phyloP scores from a whole-genome alignment of 257 asterid species.

The Solanum pennellii region DNA sequence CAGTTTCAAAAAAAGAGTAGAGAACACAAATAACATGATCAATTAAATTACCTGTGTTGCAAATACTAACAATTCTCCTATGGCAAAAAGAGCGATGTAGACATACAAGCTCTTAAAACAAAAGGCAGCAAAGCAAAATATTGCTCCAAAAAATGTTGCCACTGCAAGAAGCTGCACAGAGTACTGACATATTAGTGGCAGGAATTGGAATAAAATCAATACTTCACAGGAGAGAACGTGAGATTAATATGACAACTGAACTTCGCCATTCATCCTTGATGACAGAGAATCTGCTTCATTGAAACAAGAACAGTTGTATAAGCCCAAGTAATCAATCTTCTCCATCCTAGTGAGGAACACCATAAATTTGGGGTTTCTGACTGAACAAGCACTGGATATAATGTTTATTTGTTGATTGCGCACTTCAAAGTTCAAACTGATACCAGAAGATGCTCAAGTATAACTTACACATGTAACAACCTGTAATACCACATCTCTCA shows the following conservation, averaged over 20 bases:
- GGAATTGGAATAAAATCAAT: background rate
- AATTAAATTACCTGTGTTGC: slow-evolving; percentile 71
- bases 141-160: slow-evolving; percentile 57
- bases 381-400: background rate
- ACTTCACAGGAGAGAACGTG: background rate
- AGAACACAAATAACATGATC: background rate
- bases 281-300: background rate
- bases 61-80: slow-evolving; percentile 76
- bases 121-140: slow-evolving; percentile 76
- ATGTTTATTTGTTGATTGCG: background rate
- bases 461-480: too few relatives aligned
- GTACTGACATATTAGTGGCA: background rate
- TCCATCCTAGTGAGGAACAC: background rate
- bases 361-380: background rate
- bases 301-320: background rate
- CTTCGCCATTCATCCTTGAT: background rate
- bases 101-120: slow-evolving; percentile 62
- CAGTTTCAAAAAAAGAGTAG: background rate
- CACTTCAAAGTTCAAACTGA: too few relatives aligned
- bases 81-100: slow-evolving; percentile 52
- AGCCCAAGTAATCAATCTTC: background rate
- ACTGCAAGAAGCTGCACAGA: slow-evolving; percentile 61
- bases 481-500: too few relatives aligned
- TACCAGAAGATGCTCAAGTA: too few relatives aligned
- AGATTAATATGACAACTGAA: background rate